Percentiles rank a stretch among this genome's conserved stretches.
Evolutionary conservation across 164 flowering plant genomes (phyloP).

Genomic region (Dillenia turbinata): DNA sequence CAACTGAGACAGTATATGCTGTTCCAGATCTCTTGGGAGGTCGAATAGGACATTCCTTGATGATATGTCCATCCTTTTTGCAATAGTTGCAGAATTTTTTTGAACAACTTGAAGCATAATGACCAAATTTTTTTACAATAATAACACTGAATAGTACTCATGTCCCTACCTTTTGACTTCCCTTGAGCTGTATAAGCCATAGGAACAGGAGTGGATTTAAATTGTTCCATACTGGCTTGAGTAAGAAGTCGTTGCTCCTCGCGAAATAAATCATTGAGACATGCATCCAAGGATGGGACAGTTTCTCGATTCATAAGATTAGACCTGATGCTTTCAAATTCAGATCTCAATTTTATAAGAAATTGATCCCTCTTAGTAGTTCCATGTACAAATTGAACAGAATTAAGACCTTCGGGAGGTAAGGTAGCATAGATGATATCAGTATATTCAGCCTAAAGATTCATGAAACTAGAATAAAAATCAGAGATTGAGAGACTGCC

Average conservation of each 20-base stretch:
- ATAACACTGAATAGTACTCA: neutral
- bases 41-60: neutral
- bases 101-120: neutral
- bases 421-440: neutral
- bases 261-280: neutral
- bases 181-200: conserved; percentile 1
- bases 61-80: conserved; percentile 1
- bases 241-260: conserved; percentile 1
- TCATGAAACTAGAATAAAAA: neutral
- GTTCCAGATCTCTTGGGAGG: neutral
- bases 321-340: neutral
- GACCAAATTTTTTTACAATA: neutral
- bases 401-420: neutral
- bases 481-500: neutral
- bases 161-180: neutral
- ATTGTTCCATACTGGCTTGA: neutral
- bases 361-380: neutral
- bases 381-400: neutral
- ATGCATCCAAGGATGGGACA: conserved; percentile 4
- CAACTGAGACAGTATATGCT: neutral
- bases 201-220: neutral
- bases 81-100: conserved; percentile 5
- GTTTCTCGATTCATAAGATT: neutral
- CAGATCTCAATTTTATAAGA: conserved; percentile 2
- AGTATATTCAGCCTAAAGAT: neutral